phyloP scores from a whole-genome alignment of 305 asterid species.

The Fraxinus velutina region DNA sequence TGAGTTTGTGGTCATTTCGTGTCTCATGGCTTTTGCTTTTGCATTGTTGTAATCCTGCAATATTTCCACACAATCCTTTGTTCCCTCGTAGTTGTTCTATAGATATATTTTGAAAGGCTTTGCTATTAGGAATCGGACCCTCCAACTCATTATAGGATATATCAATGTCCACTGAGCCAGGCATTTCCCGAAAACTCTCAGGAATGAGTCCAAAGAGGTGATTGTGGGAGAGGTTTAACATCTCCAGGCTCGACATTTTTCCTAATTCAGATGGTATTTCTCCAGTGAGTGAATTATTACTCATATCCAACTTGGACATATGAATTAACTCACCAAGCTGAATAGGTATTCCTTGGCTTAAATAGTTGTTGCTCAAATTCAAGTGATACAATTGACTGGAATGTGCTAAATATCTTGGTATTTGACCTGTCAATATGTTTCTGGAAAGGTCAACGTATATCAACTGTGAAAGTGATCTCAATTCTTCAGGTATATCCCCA shows the following conservation, averaged over 20 bases:
- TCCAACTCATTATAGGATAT: not conserved
- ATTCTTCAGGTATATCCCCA: not conserved
- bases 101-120: conserved; percentile 20
- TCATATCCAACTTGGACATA: conserved; percentile 17
- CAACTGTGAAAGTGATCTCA: not conserved
- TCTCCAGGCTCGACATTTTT: not conserved
- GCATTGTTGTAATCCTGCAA: conserved; percentile 18
- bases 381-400: not conserved
- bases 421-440: not conserved
- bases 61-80: conserved; percentile 27
- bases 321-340: not conserved
- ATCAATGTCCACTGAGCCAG: not conserved
- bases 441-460: not conserved
- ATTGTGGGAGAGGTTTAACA: not conserved
- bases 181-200: not conserved
- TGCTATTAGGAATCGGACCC: conserved; percentile 24
- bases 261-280: not conserved
- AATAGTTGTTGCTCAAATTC: not conserved
- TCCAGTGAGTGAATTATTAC: conserved; percentile 1
- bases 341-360: conserved; percentile 17
- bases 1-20: not conserved
- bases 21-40: not conserved
- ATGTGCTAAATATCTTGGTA: not conserved
- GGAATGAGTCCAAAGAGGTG: not conserved
- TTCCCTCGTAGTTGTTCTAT: conserved; percentile 25